phyloP scores from a whole-genome alignment of 1,139 yeast genomes.

The Sugiyamaella xylanicola region DNA sequence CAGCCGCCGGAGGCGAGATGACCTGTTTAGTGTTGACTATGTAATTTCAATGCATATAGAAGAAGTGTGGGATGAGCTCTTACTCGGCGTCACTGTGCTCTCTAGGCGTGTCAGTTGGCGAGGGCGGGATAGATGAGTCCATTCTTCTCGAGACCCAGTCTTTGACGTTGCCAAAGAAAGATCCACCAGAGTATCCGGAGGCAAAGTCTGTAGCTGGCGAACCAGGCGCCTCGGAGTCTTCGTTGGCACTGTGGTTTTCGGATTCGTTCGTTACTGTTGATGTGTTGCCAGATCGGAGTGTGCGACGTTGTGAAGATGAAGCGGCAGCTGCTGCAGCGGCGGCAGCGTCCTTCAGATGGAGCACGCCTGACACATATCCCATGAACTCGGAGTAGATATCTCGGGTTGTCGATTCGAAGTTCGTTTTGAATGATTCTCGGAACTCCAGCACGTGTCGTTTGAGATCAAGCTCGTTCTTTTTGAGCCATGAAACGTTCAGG shows the following conservation, averaged over 20 bases:
- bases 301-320: conserved; percentile 6
- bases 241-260: conserved; percentile 12
- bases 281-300: not conserved
- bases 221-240: conserved; percentile 26
- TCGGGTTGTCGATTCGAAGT: conserved; percentile 71
- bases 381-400: conserved; percentile 82
- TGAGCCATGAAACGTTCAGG: conserved; percentile 93
- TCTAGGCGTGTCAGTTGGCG: conserved; percentile 13
- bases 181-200: conserved; percentile 56
- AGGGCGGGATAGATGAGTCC: conserved; percentile 25
- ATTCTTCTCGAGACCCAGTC: conserved; percentile 63
- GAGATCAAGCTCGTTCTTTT: conserved; percentile 92
- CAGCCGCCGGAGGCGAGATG: conserved; percentile 15
- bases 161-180: conserved; percentile 60
- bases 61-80: not conserved
- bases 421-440: conserved; percentile 79
- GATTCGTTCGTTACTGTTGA: not conserved
- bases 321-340: conserved; percentile 20
- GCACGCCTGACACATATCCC: conserved; percentile 45
- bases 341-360: conserved; percentile 26
- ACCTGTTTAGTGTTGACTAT: no score
- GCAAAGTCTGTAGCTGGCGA: conserved; percentile 71
- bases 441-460: conserved; percentile 88
- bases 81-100: conserved; percentile 12
- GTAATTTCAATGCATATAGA: no score